A percentile compares a stretch with the other conserved stretches of the same genome.
Conservation (phyloP, 2,329 filamentous ascomycete genomes). For the Diaporthe aspalathi region DNA sequence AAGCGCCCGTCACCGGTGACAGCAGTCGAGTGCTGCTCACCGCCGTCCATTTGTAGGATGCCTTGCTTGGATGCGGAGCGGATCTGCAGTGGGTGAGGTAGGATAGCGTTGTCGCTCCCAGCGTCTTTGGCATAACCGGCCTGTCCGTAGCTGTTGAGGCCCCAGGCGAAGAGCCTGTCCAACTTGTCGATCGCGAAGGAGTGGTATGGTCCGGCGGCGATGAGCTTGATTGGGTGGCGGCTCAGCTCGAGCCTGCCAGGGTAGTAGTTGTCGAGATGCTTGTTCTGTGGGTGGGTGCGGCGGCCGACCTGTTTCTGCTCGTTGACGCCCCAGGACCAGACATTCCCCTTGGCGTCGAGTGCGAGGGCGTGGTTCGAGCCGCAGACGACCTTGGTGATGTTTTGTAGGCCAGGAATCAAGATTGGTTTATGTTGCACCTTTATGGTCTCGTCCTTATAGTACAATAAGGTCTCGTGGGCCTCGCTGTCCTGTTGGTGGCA, state of each 20-base stretch:
- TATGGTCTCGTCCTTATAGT: constrained; percentile 40
- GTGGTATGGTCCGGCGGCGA: constrained; percentile 71
- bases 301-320: constrained; percentile 74
- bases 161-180: constrained; percentile 73
- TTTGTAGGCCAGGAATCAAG: constrained; percentile 64
- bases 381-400: constrained; percentile 63
- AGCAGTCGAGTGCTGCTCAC: constrained; percentile 70
- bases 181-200: constrained; percentile 71
- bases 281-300: constrained; percentile 40
- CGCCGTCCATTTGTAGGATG: constrained; percentile 66
- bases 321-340: constrained; percentile 73
- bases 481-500: constrained; percentile 41
- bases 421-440: constrained; percentile 49
- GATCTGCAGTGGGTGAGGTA: constrained; percentile 67
- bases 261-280: constrained; percentile 39
- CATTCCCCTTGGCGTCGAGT: constrained; percentile 66
- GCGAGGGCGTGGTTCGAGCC: constrained; percentile 71
- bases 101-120: constrained; percentile 68
- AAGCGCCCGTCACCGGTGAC: constrained; percentile 49
- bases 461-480: constrained; percentile 39
- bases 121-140: constrained; percentile 65
- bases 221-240: constrained; percentile 58
- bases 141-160: constrained; percentile 74
- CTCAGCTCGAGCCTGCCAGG: constrained; percentile 36
- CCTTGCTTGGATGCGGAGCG: constrained; percentile 62